Conservation (phyloP, 1,139 yeast genomes). For the Diutina mesorugosa region DNA sequence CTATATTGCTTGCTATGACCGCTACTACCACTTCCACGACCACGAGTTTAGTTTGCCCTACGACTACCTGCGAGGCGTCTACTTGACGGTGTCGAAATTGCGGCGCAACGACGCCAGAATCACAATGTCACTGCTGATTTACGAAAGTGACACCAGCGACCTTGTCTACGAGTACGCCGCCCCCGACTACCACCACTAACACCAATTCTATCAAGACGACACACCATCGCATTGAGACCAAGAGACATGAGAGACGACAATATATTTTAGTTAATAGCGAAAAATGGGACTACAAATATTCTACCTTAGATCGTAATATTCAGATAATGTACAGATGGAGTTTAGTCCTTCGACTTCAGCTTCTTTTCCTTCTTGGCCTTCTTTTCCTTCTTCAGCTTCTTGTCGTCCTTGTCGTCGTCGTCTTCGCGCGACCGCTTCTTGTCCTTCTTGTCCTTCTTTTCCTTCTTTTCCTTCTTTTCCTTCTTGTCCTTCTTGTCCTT, state of each 20-base stretch:
- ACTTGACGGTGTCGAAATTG: neutral
- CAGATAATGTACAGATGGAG: neutral
- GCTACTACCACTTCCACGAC: neutral
- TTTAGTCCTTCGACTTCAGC: neutral
- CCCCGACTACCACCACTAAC: neutral
- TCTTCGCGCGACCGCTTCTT: conserved; percentile 42
- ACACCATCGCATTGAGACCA: no score
- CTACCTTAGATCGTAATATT: neutral
- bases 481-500: conserved; percentile 42
- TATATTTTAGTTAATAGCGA: no score
- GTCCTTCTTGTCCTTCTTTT: conserved; percentile 38
- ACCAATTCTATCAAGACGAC: no score
- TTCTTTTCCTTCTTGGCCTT: conserved; percentile 27
- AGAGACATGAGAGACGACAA: no score
- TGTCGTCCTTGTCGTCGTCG: conserved; percentile 34
- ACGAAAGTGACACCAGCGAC: neutral
- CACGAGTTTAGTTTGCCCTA: neutral
- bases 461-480: conserved; percentile 43
- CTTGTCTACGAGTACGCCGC: neutral
- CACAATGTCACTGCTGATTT: neutral
- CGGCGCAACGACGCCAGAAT: neutral
- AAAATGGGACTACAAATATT: no score
- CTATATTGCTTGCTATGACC: neutral
- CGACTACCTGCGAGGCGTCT: neutral
- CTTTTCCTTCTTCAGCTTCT: conserved; percentile 39